Base-by-base conservation (phyloP, 2,329 filamentous ascomycete genomes). In the Gremmenia infestans region DNA sequence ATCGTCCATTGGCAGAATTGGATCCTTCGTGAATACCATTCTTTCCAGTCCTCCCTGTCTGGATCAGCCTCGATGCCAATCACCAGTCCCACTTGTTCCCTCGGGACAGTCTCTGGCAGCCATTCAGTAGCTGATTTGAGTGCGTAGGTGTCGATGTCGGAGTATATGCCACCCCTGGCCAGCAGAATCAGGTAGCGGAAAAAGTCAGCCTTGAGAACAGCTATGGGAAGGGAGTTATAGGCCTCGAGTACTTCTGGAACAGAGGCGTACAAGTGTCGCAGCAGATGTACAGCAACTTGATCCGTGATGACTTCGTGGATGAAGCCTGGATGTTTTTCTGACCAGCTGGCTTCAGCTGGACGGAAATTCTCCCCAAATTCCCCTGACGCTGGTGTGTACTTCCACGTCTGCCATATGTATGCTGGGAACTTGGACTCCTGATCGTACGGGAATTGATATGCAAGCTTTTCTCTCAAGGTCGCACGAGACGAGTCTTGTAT, bases 1-100 rank as follows among this genome's bases (percentile, higher is more conserved):
- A 99, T 97, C 1, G 94, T 99, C 94, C 94, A 99, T 72, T 99
- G 94, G 74, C 94, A 99, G 73, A 99, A 97, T 71, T 97, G 94
- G 59, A 99, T 92, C 61, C 93, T 84, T 57, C 94, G 88, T 61
- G 91, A 94, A 77, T 97, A 99, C 94, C 93, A 97, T 1, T 96
- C 78, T 37, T 84, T 81, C 94, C 94, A 99, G 71, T 99, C 94
- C 3, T 83, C 82, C 48, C 94, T 84, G 72, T 97, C 91, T 0
- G 94, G 91, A 69, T 99, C 94, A 4, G 94, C 94, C 76, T 99
- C 94, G 63, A 99, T 97, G 57, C 94, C 94, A 67, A 97, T 81
- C 40, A 99, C 86, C 60, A 99, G 79, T 9, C 94, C 94, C 63
- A 97, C 81, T 1, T 85, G 82, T 60, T 87, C 84, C 60, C 85